A percentile compares a stretch with the other conserved stretches of the same genome.
Conservation (phyloP, 2,329 filamentous ascomycete genomes). For the Parasarocladium wereldwijsianum region DNA sequence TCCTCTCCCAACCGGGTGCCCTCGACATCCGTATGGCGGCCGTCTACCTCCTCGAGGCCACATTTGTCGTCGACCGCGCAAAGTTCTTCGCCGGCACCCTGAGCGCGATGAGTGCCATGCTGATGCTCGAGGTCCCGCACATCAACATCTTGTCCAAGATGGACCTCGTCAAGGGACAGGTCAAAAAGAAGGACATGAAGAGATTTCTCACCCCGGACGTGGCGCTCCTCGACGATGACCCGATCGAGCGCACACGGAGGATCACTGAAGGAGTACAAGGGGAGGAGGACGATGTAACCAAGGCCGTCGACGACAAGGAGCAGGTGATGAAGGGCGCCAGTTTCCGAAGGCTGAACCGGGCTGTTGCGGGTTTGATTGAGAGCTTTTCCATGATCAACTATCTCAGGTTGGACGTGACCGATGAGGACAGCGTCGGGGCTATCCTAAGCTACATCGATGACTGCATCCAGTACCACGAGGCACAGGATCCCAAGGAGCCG, state of each 20-base stretch:
- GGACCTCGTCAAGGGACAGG: constrained; percentile 85
- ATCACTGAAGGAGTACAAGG: constrained; percentile 22
- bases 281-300: constrained; percentile 34
- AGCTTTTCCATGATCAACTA: constrained; percentile 98
- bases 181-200: constrained; percentile 77
- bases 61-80: constrained; percentile 86
- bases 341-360: constrained; percentile 71
- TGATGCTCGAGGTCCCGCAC: constrained; percentile 94
- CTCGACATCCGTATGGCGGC: constrained; percentile 88
- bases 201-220: constrained; percentile 81
- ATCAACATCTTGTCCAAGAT: constrained; percentile 96
- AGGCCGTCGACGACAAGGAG: constrained; percentile 49
- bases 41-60: constrained; percentile 86
- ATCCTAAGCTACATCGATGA: constrained; percentile 90
- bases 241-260: constrained; percentile 32
- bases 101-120: constrained; percentile 96
- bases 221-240: constrained; percentile 67
- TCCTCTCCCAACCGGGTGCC: constrained; percentile 62
- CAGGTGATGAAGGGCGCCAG: constrained; percentile 67
- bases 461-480: constrained; percentile 84
- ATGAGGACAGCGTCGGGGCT: constrained; percentile 78
- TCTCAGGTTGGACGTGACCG: constrained; percentile 72
- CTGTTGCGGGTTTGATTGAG: constrained; percentile 83
- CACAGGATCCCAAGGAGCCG: constrained; percentile 79
- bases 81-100: constrained; percentile 96